phyloP scores from a whole-genome alignment of 2,329 filamentous ascomycete species.

The Passalora sequoiae region DNA sequence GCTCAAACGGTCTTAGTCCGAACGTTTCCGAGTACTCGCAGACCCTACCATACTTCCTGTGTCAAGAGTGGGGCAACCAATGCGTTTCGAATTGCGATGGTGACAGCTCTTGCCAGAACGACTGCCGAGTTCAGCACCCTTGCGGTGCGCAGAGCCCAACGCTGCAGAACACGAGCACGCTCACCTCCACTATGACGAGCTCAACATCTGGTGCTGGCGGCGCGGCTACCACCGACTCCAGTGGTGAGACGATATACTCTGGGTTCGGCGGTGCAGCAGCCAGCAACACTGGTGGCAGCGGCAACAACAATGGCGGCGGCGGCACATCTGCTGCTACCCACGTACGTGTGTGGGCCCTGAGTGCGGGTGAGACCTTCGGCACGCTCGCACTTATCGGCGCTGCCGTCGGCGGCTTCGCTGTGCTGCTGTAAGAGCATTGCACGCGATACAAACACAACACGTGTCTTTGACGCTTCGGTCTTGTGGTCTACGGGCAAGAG shows the following conservation, averaged over 20 bases:
- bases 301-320: constrained; percentile 20
- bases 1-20: constrained; percentile 59
- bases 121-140: constrained; percentile 62
- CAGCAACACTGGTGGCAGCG: constrained; percentile 27
- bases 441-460: too few relatives aligned
- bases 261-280: constrained; percentile 38
- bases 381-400: constrained; percentile 50
- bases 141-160: constrained; percentile 66
- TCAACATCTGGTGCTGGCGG: constrained; percentile 33
- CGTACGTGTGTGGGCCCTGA: constrained; percentile 40
- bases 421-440: constrained; percentile 26
- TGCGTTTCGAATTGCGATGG: constrained; percentile 50
- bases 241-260: constrained; percentile 37
- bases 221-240: constrained; percentile 30
- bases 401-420: constrained; percentile 55
- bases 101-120: constrained; percentile 54
- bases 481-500: background rate
- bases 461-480: too few relatives aligned
- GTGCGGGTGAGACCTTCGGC: constrained; percentile 54
- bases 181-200: constrained; percentile 42
- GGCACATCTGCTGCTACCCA: constrained; percentile 3
- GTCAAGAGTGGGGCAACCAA: constrained; percentile 65
- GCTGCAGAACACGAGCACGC: constrained; percentile 52
- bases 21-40: constrained; percentile 73
- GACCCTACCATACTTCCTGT: constrained; percentile 73